Percentiles rank a stretch among this genome's conserved stretches.
phyloP scores from a whole-genome alignment of 495 filamentous ascomycete species.

The Neurospora sp. region DNA sequence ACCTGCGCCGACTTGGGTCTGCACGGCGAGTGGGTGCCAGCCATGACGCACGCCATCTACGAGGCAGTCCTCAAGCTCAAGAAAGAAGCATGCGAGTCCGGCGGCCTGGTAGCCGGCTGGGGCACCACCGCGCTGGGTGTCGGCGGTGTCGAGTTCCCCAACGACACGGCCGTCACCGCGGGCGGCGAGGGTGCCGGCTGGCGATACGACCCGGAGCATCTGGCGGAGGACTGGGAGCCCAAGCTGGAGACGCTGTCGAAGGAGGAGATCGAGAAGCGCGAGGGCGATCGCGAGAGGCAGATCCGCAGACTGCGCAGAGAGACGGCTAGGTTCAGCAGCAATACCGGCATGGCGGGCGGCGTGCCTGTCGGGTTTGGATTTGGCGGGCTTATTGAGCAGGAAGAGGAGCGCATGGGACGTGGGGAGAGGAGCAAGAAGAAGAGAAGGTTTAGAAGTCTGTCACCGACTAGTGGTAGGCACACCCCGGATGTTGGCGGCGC shows the following conservation, averaged over 20 bases:
- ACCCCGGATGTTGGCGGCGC: slow-evolving; percentile 63
- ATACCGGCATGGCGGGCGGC: slow-evolving; percentile 57
- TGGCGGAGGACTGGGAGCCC: slow-evolving; percentile 89
- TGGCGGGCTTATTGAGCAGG: slow-evolving; percentile 50
- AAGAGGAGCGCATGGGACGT: slow-evolving; percentile 60
- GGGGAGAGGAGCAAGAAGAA: slow-evolving; percentile 92
- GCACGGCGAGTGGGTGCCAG: slow-evolving; percentile 83
- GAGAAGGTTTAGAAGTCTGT: slow-evolving; percentile 79
- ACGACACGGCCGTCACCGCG: slow-evolving; percentile 65
- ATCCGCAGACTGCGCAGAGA: slow-evolving; percentile 78
- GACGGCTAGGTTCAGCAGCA: slow-evolving; percentile 84
- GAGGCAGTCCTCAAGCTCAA: slow-evolving; percentile 87
- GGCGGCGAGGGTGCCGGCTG: slow-evolving; percentile 64
- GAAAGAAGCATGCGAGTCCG: slow-evolving; percentile 90
- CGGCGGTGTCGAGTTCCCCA: slow-evolving; percentile 57
- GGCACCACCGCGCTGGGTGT: slow-evolving; percentile 33
- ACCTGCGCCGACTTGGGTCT: slow-evolving; percentile 89
- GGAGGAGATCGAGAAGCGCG: slow-evolving; percentile 95
- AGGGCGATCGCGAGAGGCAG: slow-evolving; percentile 88
- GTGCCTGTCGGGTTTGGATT: slow-evolving; percentile 49
- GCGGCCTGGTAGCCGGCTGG: slow-evolving; percentile 62
- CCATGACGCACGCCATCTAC: slow-evolving; percentile 93
- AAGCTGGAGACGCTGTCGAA: slow-evolving; percentile 82
- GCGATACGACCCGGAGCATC: slow-evolving; percentile 83
- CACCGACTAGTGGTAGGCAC: slow-evolving; percentile 56